phyloP scores from a whole-genome alignment of 83 land plant genomes.

The Thuja plicata region DNA sequence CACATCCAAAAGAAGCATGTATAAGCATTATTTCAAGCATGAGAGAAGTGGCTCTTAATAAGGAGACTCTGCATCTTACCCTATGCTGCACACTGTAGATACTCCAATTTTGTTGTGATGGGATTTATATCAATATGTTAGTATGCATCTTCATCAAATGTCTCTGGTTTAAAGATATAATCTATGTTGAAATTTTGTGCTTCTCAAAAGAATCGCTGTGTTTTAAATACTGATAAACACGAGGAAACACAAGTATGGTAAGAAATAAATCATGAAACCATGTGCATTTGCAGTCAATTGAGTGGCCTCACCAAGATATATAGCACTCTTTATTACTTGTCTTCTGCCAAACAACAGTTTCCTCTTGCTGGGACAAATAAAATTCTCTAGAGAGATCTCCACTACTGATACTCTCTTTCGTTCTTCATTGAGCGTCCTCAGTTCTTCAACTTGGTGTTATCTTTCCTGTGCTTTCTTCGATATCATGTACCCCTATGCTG shows the following conservation, averaged over 20 bases:
- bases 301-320: constrained; percentile 42
- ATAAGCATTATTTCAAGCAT: constrained; percentile 18
- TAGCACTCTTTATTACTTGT: constrained; percentile 58
- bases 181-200: not conserved
- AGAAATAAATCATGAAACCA: not conserved
- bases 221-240: not conserved
- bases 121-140: not conserved
- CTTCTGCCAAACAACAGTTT: constrained; percentile 83
- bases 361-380: constrained; percentile 68
- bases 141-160: not conserved
- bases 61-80: constrained; percentile 59
- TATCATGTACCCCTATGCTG: too few relatives aligned
- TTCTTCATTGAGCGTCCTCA: too few relatives aligned
- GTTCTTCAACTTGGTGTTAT: too few relatives aligned
- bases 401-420: too few relatives aligned
- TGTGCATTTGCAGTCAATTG: not conserved
- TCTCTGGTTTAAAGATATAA: constrained; percentile 11
- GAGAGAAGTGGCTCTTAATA: constrained; percentile 59
- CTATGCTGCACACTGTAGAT: constrained; percentile 50
- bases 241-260: not conserved
- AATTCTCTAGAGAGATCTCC: constrained; percentile 57
- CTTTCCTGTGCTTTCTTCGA: too few relatives aligned
- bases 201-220: not conserved
- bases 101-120: constrained; percentile 19
- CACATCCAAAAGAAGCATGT: not conserved